phyloP scores from a whole-genome alignment of 257 asterid genomes.

The Petrea volubilis region DNA sequence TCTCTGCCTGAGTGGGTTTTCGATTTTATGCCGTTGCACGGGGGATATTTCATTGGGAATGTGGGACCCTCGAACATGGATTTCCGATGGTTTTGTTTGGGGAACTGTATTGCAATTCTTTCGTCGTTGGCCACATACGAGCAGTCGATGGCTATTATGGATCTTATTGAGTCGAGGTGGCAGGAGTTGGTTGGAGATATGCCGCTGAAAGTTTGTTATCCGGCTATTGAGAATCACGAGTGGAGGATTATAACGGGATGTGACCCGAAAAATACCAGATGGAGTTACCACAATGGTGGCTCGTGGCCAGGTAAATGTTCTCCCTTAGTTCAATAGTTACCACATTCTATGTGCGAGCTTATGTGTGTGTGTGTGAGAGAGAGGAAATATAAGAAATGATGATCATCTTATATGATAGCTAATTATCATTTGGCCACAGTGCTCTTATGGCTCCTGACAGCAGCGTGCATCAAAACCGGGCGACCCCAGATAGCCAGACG shows the following conservation, averaged over 20 bases:
- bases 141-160: constrained; percentile 55
- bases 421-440: constrained; percentile 25
- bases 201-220: constrained; percentile 59
- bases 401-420: neutral
- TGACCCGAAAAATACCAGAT: constrained; percentile 54
- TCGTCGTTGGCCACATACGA: constrained; percentile 51
- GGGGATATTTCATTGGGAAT: constrained; percentile 56
- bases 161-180: constrained; percentile 56
- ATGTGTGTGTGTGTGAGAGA: no score
- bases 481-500: constrained; percentile 53
- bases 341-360: no score
- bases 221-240: constrained; percentile 56
- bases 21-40: constrained; percentile 52
- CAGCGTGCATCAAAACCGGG: constrained; percentile 58
- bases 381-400: neutral
- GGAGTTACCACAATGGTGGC: constrained; percentile 65
- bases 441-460: constrained; percentile 54
- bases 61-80: constrained; percentile 56
- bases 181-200: constrained; percentile 54
- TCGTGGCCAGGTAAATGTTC: constrained; percentile 51
- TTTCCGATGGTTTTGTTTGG: constrained; percentile 61
- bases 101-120: constrained; percentile 53
- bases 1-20: constrained; percentile 57
- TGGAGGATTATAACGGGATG: constrained; percentile 57
- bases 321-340: neutral